Percentiles rank a stretch among this genome's conserved stretches.
phyloP scores from a whole-genome alignment of 2,329 filamentous ascomycete species.

The Aspergillus spinulosporus region DNA sequence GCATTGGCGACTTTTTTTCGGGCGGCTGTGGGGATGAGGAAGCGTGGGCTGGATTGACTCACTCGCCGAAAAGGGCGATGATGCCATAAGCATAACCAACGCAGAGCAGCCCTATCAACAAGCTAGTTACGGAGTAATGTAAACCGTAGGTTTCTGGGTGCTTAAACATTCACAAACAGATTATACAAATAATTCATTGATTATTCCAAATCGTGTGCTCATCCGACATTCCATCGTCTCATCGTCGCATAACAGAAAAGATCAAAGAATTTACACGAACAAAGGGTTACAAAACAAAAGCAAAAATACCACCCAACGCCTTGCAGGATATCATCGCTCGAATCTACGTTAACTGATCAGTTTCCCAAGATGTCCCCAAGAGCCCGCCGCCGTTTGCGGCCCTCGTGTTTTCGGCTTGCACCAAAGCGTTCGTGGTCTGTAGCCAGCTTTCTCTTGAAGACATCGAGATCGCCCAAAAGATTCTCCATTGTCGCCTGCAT shows the following conservation, averaged over 20 bases:
- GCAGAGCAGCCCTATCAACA: constrained; percentile 28
- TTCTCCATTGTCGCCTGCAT: constrained; percentile 84
- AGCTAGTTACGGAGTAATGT: background rate
- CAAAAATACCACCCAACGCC: constrained; percentile 15
- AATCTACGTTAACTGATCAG: constrained; percentile 23
- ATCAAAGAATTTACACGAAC: background rate
- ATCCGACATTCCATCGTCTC: constrained; percentile 19
- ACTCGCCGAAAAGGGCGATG: constrained; percentile 29
- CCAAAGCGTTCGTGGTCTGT: constrained; percentile 62
- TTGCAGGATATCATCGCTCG: constrained; percentile 5
- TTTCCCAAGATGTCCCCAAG: constrained; percentile 33
- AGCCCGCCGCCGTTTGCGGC: constrained; percentile 33
- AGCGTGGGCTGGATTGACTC: constrained; percentile 29
- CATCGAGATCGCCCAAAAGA: constrained; percentile 73
- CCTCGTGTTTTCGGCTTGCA: constrained; percentile 25
- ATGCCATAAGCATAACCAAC: constrained; percentile 35
- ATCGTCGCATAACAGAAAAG: constrained; percentile 14
- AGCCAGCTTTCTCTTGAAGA: constrained; percentile 82
- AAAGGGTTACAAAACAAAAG: constrained; percentile 6
- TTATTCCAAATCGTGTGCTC: constrained; percentile 14
- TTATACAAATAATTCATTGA: constrained; percentile 1
- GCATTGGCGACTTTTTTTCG: constrained; percentile 30
- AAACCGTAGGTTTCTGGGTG: too few species aligned
- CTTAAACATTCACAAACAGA: too few species aligned
- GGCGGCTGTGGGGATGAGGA: constrained; percentile 24